Base-by-base conservation (phyloP, 2,329 filamentous ascomycete species). In the Colletotrichum liaoningense region DNA sequence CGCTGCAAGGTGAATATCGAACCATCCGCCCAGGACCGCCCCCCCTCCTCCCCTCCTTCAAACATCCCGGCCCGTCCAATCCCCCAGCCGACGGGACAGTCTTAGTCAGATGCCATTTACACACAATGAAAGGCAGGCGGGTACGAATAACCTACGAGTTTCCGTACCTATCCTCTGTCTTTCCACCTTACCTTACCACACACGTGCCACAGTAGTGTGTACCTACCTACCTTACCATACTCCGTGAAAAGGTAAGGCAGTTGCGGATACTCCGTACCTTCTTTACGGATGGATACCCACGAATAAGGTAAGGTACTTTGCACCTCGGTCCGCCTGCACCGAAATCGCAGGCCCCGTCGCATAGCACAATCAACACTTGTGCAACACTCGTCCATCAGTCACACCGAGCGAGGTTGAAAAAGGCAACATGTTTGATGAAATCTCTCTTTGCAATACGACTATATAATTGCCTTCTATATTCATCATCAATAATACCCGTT, bases 1-100 rank as follows among this genome's bases (percentile, higher is more conserved):
- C 38, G 11, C 65, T 22, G 22, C 11, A 49, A 42, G 64, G 14
- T 52, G 19, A 58, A 58, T 22, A 72, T 72, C 69, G 69, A 73
- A 73, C 67, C 60, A 70, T 66, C 28, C 49, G 56, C 35, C n/a
- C 19, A 49, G 42, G 16, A 2, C 42, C 42, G 42, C 42, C 42
- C 42, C 42, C 42, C 54, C 26, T 28, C 54, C 60, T 38, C 35
- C 33, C 62, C 67, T 66, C 55, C 46, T 46, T 62, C 55, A 54
- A 69, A 70, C 33, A 59, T 58, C 42, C 42, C 19, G 42, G 54
- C 35, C 42, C 55, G 42, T 16, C 68, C 24, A 66, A 67, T 60
- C 42, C 63, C 63, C 28, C 42, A 59, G 62, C 55, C n/a, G 42
- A 49, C 42, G 42, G 42, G n/a, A 19, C 28, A 46, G n/a, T 54